These are phyloP conservation scores for Inonotus hispidus DNA, from an alignment of 1,284 basidiomycete genomes.

Conservation along the genomic window DNA sequence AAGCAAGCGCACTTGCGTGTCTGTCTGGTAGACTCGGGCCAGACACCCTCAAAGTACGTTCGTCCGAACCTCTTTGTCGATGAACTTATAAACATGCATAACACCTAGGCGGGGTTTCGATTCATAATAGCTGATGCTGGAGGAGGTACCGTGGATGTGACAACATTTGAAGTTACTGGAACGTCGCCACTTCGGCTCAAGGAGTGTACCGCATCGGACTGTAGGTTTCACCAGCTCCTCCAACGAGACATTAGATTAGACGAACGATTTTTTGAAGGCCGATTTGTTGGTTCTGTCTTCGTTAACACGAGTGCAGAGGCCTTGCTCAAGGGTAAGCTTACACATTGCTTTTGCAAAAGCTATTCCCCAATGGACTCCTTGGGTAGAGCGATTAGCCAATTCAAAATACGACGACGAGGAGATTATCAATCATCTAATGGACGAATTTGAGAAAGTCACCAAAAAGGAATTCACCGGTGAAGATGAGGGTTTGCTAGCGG, in stretches of 20 bases:
- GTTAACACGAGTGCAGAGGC: slow-evolving; percentile 38
- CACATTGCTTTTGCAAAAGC: background rate
- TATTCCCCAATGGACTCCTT: background rate
- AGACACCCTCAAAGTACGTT: slow-evolving; percentile 59
- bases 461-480: slow-evolving; percentile 60
- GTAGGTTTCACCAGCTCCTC: slow-evolving; percentile 30
- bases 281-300: slow-evolving; percentile 77
- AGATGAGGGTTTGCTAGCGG: slow-evolving; percentile 58
- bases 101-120: slow-evolving; percentile 47
- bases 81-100: background rate
- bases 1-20: slow-evolving; percentile 73
- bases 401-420: slow-evolving; percentile 53
- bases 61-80: slow-evolving; percentile 7
- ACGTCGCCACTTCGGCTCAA: slow-evolving; percentile 68
- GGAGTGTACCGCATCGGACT: slow-evolving; percentile 76
- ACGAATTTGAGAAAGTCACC: slow-evolving; percentile 75
- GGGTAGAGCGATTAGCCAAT: background rate
- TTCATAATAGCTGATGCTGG: slow-evolving; percentile 76
- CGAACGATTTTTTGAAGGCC: slow-evolving; percentile 47
- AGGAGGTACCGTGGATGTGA: slow-evolving; percentile 74
- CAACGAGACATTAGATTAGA: background rate
- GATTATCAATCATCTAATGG: slow-evolving; percentile 55
- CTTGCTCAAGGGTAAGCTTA: background rate
- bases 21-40: slow-evolving; percentile 66
- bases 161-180: slow-evolving; percentile 64